Evolutionary conservation across 352 stramenopile species (phyloP).

Genomic region (Globisporangium viniferum): DNA sequence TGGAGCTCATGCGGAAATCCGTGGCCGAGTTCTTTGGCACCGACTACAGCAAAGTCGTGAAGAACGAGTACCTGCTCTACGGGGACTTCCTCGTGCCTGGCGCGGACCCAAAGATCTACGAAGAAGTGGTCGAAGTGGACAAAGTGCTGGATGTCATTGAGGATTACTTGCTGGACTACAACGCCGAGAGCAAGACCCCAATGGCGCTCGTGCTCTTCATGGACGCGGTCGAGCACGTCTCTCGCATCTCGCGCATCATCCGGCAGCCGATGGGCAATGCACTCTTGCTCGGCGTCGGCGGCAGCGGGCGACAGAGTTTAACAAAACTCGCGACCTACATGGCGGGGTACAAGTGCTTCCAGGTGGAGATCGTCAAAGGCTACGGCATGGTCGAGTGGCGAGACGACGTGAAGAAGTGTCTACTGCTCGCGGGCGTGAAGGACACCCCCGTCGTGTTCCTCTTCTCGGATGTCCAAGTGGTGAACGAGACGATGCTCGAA

Average conservation of each 20-base stretch:
- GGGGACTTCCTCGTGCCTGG: slow-evolving; percentile 81
- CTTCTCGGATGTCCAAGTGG: slow-evolving; percentile 94
- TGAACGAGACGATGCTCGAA: slow-evolving; percentile 95
- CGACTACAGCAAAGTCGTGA: slow-evolving; percentile 80
- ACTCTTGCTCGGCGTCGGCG: slow-evolving; percentile 90
- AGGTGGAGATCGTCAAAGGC: slow-evolving; percentile 95
- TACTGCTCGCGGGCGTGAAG: slow-evolving; percentile 89
- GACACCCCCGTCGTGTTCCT: slow-evolving; percentile 91
- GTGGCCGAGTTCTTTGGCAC: slow-evolving; percentile 76
- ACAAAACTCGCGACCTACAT: slow-evolving; percentile 93
- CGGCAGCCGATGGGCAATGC: slow-evolving; percentile 87
- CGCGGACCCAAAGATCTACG: slow-evolving; percentile 83
- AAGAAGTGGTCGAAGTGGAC: slow-evolving; percentile 84
- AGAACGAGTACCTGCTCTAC: slow-evolving; percentile 70
- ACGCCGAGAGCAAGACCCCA: slow-evolving; percentile 88
- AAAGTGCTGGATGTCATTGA: slow-evolving; percentile 86
- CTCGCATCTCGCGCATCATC: slow-evolving; percentile 77
- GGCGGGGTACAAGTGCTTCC: slow-evolving; percentile 91
- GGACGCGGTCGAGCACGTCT: slow-evolving; percentile 86
- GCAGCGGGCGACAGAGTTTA: slow-evolving; percentile 90
- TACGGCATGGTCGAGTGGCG: slow-evolving; percentile 93
- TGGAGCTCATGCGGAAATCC: slow-evolving; percentile 58
- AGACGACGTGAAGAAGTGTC: slow-evolving; percentile 91
- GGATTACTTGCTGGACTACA: slow-evolving; percentile 89
- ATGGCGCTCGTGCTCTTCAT: slow-evolving; percentile 90